Evolutionary conservation across 2,329 filamentous ascomycete genomes (phyloP).

Genomic region (Capronia epimyces): DNA sequence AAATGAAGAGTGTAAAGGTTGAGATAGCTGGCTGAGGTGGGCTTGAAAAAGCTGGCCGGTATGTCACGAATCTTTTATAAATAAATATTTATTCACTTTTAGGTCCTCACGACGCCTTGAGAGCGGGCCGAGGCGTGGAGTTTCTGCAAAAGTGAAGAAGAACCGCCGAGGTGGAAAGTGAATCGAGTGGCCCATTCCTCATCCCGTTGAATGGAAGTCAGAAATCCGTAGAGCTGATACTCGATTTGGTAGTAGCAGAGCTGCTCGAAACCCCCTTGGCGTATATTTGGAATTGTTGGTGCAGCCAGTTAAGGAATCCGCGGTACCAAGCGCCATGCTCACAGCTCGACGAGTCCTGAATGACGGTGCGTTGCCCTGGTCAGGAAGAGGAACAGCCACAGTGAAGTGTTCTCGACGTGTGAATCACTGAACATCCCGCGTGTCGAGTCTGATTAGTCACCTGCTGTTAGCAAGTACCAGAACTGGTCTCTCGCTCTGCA

Average conservation of each 20-base stretch:
- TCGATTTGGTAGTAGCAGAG: background rate
- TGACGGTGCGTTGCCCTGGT: too few relatives aligned
- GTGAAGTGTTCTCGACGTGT: background rate
- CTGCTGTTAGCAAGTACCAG: background rate
- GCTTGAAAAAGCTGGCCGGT: background rate
- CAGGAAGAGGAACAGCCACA: too few relatives aligned
- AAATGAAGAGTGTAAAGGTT: background rate
- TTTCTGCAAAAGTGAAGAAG: background rate
- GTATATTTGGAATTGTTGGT: background rate
- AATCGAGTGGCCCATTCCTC: background rate
- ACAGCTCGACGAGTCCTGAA: background rate
- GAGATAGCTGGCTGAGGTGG: too few relatives aligned
- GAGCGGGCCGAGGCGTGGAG: too few relatives aligned
- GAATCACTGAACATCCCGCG: background rate
- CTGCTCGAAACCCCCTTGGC: background rate
- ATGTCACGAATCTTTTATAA: background rate
- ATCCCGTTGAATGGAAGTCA: background rate
- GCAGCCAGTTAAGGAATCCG: background rate
- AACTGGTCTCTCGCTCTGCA: background rate
- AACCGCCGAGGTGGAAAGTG: background rate
- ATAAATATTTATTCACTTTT: constrained; percentile 1
- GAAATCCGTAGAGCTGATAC: background rate
- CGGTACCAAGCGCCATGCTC: background rate
- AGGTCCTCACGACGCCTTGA: background rate
- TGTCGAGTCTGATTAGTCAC: background rate